Percentiles rank a stretch among this genome's conserved stretches.
Conservation (phyloP, 2,329 filamentous ascomycete genomes). For the Alternaria longipes region DNA sequence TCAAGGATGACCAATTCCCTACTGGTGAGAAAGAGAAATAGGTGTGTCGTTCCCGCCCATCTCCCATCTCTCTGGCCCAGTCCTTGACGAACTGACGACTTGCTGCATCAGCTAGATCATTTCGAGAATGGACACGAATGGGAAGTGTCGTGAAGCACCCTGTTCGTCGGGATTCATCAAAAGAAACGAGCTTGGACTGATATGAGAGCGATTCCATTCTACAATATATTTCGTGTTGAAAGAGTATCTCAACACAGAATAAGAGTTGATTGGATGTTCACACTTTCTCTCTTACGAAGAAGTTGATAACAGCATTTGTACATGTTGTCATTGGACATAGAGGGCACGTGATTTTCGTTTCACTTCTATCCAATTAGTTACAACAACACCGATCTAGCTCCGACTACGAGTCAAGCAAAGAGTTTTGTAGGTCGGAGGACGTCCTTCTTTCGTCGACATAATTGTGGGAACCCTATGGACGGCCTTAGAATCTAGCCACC, state of each 20-base stretch:
- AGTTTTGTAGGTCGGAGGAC: not conserved
- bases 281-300: not conserved
- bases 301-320: not conserved
- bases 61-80: not conserved
- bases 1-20: conserved; percentile 3
- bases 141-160: conserved; percentile 6
- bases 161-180: not conserved
- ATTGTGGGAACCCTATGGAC: not conserved
- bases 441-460: not conserved
- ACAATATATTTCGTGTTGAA: not conserved
- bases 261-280: not conserved
- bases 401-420: not conserved
- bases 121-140: conserved; percentile 1
- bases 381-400: not conserved
- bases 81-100: not conserved
- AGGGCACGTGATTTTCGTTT: not conserved
- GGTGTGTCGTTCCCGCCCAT: not conserved
- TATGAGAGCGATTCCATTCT: not conserved
- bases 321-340: not conserved
- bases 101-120: conserved; percentile 4
- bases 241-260: not conserved
- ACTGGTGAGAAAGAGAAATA: not conserved
- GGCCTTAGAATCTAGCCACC: not conserved
- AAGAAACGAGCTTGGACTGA: not conserved
- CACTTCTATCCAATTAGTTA: not conserved